phyloP scores from a whole-genome alignment of 2,329 filamentous ascomycete species.

The Arthrobotrys conoides region DNA sequence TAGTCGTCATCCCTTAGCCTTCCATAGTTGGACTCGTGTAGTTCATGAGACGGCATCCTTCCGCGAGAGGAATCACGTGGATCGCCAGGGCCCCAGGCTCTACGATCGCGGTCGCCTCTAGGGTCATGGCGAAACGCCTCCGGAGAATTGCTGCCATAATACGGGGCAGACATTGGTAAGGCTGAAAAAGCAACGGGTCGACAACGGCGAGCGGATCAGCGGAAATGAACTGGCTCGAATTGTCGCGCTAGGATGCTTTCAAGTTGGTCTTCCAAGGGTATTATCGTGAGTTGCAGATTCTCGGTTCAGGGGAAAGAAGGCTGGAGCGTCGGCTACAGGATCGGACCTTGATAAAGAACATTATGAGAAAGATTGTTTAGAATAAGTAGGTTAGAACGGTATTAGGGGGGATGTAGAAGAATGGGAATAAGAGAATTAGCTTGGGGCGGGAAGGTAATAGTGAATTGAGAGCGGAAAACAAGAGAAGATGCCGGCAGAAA shows the following conservation, averaged over 20 bases:
- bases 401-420: slow-evolving; percentile 4
- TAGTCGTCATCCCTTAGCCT: slow-evolving; percentile 57
- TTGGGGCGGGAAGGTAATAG: slow-evolving; percentile 29
- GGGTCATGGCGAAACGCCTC: slow-evolving; percentile 55
- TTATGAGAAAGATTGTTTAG: slow-evolving; percentile 60
- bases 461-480: slow-evolving; percentile 46
- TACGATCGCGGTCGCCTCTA: slow-evolving; percentile 48
- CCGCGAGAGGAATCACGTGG: slow-evolving; percentile 56
- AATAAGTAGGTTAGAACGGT: slow-evolving; percentile 34
- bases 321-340: slow-evolving; percentile 30
- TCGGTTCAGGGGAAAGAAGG: slow-evolving; percentile 24
- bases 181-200: neutral
- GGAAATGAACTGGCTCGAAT: neutral
- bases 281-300: slow-evolving; percentile 18
- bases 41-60: slow-evolving; percentile 49
- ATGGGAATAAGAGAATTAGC: slow-evolving; percentile 26
- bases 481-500: slow-evolving; percentile 52
- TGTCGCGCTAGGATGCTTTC: slow-evolving; percentile 19
- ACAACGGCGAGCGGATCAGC: neutral
- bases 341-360: slow-evolving; percentile 58
- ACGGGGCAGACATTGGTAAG: slow-evolving; percentile 51
- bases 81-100: slow-evolving; percentile 45
- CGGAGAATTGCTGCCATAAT: slow-evolving; percentile 59
- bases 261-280: slow-evolving; percentile 18
- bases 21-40: slow-evolving; percentile 51